Evolutionary conservation across 805 yeast species (phyloP), one percentile per base, ranked within the genome.

Genomic region (Vanderwaltozyma yarrowii): DNA sequence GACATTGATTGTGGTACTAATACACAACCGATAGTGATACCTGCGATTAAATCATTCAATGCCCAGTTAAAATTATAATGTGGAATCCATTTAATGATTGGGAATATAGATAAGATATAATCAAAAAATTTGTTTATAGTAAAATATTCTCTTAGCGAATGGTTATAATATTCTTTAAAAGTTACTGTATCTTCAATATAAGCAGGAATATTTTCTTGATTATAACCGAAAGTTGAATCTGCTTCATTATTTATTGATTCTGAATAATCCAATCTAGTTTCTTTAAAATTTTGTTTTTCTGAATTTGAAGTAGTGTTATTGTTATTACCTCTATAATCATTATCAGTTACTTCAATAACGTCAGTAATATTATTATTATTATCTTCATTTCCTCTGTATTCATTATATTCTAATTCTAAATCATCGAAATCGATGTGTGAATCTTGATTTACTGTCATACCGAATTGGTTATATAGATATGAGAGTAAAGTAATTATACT

Each of bases 1-100:
- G 96, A 87, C 96, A 88, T 88, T 3, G 92, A 78, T 61, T 88
- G 96, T 3, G 96, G 96, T 23, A 88, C 95, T 47, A 87, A 70
- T 15, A 88, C 96, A 44, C 83, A 77, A 32, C 96, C 96, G 16
- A 88, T 95, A 1, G 96, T 85, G 42, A 88, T 70, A 57, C 96
- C 96, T 2, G 96, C 95, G 39, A 87, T 78, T 45, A 88, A 60
- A 61, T 88, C 96, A 23, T 85, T 74, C 41, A 75, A 74, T 13
- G 80, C 63, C 96, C 96, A 88, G 21, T 71, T 69, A 10, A 68
- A 51, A 54, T 88, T 88, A 63, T 88, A 88, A 54, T 85, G 84
- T 40, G 79, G 72, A 33, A 87, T 74, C 96, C 96, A 88, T n/a
- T 69, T 64, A 10, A 75, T 58, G 27, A 88, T 77, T 2, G 96